phyloP scores from a whole-genome alignment of 306 rosid species.

The Prunus mongolica region DNA sequence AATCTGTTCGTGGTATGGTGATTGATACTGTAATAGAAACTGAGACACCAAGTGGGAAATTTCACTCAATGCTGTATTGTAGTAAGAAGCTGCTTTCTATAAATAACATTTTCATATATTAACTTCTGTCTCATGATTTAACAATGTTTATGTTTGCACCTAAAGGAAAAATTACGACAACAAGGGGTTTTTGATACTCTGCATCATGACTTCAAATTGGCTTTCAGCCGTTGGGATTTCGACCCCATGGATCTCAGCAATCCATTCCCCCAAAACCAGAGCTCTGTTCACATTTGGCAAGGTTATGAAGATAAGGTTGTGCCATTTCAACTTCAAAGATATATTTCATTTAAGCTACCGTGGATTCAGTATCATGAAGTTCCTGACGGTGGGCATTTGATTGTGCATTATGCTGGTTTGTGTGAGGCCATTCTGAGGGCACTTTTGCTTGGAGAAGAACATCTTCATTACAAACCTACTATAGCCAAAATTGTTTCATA shows the following conservation, averaged over 20 bases:
- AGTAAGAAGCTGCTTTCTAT: background rate
- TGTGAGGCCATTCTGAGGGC: slow-evolving; percentile 79
- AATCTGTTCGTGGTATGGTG: background rate
- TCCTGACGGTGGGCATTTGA: slow-evolving; percentile 87
- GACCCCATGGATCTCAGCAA: slow-evolving; percentile 67
- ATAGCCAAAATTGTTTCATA: slow-evolving; percentile 26
- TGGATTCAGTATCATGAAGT: slow-evolving; percentile 92
- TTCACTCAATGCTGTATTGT: background rate
- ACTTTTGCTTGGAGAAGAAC: slow-evolving; percentile 82
- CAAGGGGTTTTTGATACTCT: slow-evolving; percentile 75
- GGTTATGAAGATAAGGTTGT: slow-evolving; percentile 92
- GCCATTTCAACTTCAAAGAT: slow-evolving; percentile 76
- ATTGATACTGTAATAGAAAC: background rate
- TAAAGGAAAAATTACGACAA: slow-evolving; percentile 53
- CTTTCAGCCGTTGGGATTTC: slow-evolving; percentile 79
- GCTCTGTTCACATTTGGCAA: slow-evolving; percentile 82
- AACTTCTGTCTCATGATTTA: slow-evolving; percentile 10
- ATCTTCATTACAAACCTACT: slow-evolving; percentile 42
- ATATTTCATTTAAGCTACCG: slow-evolving; percentile 60
- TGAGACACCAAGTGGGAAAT: background rate
- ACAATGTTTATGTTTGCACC: slow-evolving; percentile 20
- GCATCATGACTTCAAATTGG: slow-evolving; percentile 62
- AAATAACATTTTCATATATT: background rate
- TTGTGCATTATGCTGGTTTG: slow-evolving; percentile 74
- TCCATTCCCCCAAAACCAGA: slow-evolving; percentile 59